Base-by-base conservation (phyloP, 306 rosid species). In the Malus sylvestris region DNA sequence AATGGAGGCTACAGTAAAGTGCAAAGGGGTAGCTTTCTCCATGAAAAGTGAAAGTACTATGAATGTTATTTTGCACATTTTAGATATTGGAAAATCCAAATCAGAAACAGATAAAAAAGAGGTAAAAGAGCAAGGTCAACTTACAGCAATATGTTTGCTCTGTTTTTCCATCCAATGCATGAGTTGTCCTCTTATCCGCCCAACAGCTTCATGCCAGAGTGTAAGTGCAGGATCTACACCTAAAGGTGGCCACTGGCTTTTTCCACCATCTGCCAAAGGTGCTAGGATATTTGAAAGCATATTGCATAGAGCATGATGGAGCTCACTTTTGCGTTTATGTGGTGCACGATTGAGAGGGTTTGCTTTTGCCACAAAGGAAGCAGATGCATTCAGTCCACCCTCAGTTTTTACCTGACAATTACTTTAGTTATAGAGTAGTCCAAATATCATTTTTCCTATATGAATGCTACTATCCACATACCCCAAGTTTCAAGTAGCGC, bases 401-500 rank as follows among this genome's bases (percentile, higher is more conserved):
- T 93, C 99, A 4, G 97, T 91, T 85, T 93, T 96, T 69, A 96
- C 98, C 99, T 96, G 91, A 67, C 73, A 89, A 73, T 73, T 69
- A 80, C 79, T 68, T 69, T 66, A n/a, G 73, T 76, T 77, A 89
- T 78, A 83, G 64, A 81, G 70, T 70, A 51, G 67, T 82, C 61
- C 74, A 20, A 20, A 68, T n/a, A 67, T 30, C 68, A 76, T 69
- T 59, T 73, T 68, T 77, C 81, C 75, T 25, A 72, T 15, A 74
- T 72, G 81, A 60, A 80, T 33, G 62, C 49, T 62, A 13, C 46
- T 46, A 64, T 67, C 78, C 72, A 81, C 96, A 75, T 85, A 96
- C 99, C 97, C 99, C 99, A 72, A 96, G 88, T 77, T 91, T 96
- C 84, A 96, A 89, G 89, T 96, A 96, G 84, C 97, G 99, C 99